Evolutionary conservation across 176 grass and related monocot species (phyloP), one percentile per base, ranked within the genome.

Genomic region (Ensete glaucum): DNA sequence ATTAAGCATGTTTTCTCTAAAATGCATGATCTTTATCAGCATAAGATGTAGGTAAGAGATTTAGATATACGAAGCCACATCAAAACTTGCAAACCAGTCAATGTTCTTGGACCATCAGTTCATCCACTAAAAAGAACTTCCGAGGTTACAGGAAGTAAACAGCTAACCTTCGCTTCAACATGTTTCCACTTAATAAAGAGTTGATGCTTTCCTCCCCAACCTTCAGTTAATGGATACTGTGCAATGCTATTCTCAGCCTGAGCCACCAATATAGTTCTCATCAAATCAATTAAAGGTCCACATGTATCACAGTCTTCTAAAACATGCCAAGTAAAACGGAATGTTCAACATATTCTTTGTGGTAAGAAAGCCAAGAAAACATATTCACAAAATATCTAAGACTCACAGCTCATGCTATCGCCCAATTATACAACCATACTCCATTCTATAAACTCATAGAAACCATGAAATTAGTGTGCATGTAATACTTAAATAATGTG

Each of bases 141-240:
- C 13, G 2, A 53, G 54, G 43, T 14, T 73, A 21, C 14, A 54
- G 56, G 53, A 60, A 72, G 21, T 50, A 79, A 53, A 69, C 34
- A 21, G 49, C 74, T 71, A 70, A 80, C 78, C 67, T 72, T 80
- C 7, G 78, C 78, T 73, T 80, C 78, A 62, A 17, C 54, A 64
- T 27, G 29, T 72, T 80, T 80, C 78, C 78, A 80, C 43, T 63
- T 71, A 9, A 80, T 15, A 72, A 73, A 80, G 11, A 72, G 68
- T 53, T 14, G 21, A 72, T 80, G 78, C 53, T 80, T 80, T 43
- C 20, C 15, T 43, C 54, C 78, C 78, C 78, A 80, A 26, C 78
- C 78, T 62, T 80, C 68, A 26, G 78, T 15, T 17, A 72, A 16
- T 25, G 54, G 55, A 72, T 62, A n/a, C 11, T 73, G n/a, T 53